Evolutionary conservation across 768 basidiomycete species (phyloP).

Genomic region (Phylloporus scabripes): DNA sequence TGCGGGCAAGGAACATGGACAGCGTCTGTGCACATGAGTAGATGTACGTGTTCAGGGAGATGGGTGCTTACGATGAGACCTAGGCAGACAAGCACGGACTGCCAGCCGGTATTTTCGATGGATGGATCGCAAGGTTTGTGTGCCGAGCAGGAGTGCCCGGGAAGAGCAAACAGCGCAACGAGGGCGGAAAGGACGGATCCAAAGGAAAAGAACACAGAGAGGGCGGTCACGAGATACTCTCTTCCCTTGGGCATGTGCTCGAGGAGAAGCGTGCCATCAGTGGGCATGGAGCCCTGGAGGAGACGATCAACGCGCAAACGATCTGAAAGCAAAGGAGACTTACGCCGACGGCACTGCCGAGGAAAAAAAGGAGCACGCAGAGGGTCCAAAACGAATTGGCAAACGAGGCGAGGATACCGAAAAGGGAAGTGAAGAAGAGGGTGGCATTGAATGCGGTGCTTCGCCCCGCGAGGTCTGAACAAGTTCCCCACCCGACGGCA

Average conservation of each 20-base stretch:
- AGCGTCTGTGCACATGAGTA: slow-evolving; percentile 55
- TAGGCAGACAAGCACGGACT: slow-evolving; percentile 70
- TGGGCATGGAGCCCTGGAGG: slow-evolving; percentile 89
- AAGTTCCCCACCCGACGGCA: slow-evolving; percentile 87
- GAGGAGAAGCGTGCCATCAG: slow-evolving; percentile 86
- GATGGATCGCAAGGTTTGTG: slow-evolving; percentile 56
- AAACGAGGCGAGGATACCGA: slow-evolving; percentile 77
- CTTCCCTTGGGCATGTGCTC: slow-evolving; percentile 94
- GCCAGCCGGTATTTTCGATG: slow-evolving; percentile 81
- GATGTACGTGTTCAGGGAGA: slow-evolving; percentile 1
- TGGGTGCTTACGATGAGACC: slow-evolving; percentile 71
- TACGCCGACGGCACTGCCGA: slow-evolving; percentile 93
- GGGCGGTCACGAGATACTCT: slow-evolving; percentile 84
- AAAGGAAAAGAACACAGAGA: slow-evolving; percentile 94
- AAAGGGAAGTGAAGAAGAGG: slow-evolving; percentile 82
- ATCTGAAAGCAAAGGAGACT: slow-evolving; percentile 23
- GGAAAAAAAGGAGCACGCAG: slow-evolving; percentile 74
- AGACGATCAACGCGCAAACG: slow-evolving; percentile 1
- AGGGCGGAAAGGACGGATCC: slow-evolving; percentile 84
- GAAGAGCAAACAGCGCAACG: slow-evolving; percentile 75
- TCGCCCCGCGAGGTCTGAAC: slow-evolving; percentile 86
- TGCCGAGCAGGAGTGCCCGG: slow-evolving; percentile 61
- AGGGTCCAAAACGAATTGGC: slow-evolving; percentile 61
- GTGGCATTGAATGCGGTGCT: slow-evolving; percentile 90
- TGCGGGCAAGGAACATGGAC: slow-evolving; percentile 80